Conservation (phyloP, 163 green algal species). For the Volvox carteri region DNA sequence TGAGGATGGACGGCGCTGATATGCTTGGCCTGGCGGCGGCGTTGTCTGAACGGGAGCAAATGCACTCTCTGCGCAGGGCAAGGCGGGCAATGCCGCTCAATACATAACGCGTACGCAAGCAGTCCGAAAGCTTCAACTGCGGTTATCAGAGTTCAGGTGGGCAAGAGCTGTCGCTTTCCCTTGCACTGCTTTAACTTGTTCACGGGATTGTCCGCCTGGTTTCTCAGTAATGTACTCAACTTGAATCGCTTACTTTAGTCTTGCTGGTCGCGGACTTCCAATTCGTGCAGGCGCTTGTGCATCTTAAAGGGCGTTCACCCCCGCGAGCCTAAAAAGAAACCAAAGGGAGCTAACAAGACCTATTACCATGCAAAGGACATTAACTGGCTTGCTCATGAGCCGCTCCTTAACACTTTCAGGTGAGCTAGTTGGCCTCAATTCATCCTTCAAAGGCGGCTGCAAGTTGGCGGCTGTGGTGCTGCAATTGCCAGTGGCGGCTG, state of each 20-base stretch:
- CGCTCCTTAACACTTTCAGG: constrained; percentile 93
- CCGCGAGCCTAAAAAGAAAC: constrained; percentile 97
- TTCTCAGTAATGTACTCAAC: too few relatives aligned
- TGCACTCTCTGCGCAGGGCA: constrained; percentile 75
- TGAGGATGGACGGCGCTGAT: background rate
- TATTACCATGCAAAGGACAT: constrained; percentile 99
- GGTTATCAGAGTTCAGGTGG: constrained; percentile 95
- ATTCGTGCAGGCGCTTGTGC: constrained; percentile 91
- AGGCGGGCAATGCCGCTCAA: constrained; percentile 86
- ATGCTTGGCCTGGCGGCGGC: background rate
- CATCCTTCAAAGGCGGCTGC: background rate
- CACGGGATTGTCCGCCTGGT: too few relatives aligned
- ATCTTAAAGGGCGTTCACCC: constrained; percentile 99
- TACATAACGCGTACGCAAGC: constrained; percentile 98
- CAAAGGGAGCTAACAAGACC: constrained; percentile 95
- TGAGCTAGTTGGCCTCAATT: constrained; percentile 24
- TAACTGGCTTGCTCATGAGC: constrained; percentile 96
- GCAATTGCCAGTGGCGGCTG: background rate
- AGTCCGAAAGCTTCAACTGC: constrained; percentile 97
- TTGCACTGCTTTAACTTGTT: too few relatives aligned
- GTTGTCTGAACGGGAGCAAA: background rate
- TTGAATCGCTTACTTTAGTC: too few relatives aligned
- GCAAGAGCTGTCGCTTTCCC: constrained; percentile 11
- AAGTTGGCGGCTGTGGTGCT: background rate
- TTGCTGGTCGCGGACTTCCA: too few relatives aligned